Percentiles rank a stretch among this genome's conserved stretches.
Conservation (phyloP, 305 asterid species). For the Caryopteris hybrid region DNA sequence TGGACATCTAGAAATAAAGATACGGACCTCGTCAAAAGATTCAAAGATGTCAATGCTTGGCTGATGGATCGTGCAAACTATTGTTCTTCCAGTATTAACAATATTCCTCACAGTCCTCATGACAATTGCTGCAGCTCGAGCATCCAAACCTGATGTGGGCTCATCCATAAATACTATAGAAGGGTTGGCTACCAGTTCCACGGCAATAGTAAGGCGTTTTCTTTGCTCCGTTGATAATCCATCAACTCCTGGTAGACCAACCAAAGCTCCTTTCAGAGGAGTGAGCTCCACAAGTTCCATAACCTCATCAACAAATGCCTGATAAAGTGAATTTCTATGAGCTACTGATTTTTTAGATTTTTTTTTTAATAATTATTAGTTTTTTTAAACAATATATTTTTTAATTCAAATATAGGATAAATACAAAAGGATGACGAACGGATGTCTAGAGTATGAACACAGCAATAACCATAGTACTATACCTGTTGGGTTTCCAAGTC, state of each 20-base stretch:
- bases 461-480: conserved; percentile 15
- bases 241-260: conserved; percentile 93
- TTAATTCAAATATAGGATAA: background rate
- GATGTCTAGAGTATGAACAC: conserved; percentile 18
- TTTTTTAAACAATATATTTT: too few species aligned
- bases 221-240: conserved; percentile 96
- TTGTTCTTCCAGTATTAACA: conserved; percentile 93
- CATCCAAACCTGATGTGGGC: conserved; percentile 98
- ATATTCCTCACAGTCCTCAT: conserved; percentile 98
- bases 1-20: conserved; percentile 15
- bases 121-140: conserved; percentile 97
- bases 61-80: conserved; percentile 96
- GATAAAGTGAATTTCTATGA: conserved; percentile 23
- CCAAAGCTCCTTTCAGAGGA: conserved; percentile 81
- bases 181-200: conserved; percentile 95
- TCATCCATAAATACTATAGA: conserved; percentile 95
- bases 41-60: conserved; percentile 98
- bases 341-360: background rate
- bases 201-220: conserved; percentile 92
- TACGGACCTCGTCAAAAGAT: conserved; percentile 89
- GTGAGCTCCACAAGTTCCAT: conserved; percentile 97
- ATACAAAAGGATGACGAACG: background rate
- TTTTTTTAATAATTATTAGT: too few species aligned
- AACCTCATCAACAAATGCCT: conserved; percentile 97
- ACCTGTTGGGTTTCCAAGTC: conserved; percentile 88